Base-by-base conservation (phyloP, 805 yeast genomes). In the Cyberlindnera japonica region DNA sequence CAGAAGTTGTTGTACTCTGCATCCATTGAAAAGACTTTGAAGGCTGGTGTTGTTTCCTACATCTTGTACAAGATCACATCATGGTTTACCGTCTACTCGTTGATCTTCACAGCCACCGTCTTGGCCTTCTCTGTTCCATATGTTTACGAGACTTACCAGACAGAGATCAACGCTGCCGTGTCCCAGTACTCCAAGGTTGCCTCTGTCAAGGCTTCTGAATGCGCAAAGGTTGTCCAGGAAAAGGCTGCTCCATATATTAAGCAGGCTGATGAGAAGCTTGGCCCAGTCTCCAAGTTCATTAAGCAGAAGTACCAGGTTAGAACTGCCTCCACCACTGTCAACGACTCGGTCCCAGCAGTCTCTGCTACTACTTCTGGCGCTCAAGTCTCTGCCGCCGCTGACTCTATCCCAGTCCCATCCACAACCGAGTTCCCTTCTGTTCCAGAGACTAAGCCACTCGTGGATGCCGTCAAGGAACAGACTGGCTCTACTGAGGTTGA, bases 71-170 rank as follows among this genome's bases (percentile, higher is more conserved):
- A 80, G 63, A 65, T 89, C 55, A 83, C 95, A 49, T 79, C 86
- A 23, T 71, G 81, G 75, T 69, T 89, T 61, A 77, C 95, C 18
- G 63, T 90, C 42, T 83, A 82, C 76, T 70, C 83, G 21, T 64
- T 89, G 52, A 55, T 79, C 22, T 69, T 83, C 51, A 59, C 75
- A 36, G 62, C 77, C 32, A 79, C 81, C 35, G 62, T 85, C 35
- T 58, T 70, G 16, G 72, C 83, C 13, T 91, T 91, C 74, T 64
- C 95, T 32, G 68, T 76, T 33, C 98, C 98, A 44, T 76, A 74
- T 21, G 57, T 83, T 47, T 91, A 90, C 72, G 67, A 76, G 54
- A 72, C 73, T 51, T 79, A 84, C 75, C 81, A 87, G 73, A 72
- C 72, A 57, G 82, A 85, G 69, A 83, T 90, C 57, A 88, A 83